phyloP scores from a whole-genome alignment of 345 rosid species.

The Gossypium herbaceum region DNA sequence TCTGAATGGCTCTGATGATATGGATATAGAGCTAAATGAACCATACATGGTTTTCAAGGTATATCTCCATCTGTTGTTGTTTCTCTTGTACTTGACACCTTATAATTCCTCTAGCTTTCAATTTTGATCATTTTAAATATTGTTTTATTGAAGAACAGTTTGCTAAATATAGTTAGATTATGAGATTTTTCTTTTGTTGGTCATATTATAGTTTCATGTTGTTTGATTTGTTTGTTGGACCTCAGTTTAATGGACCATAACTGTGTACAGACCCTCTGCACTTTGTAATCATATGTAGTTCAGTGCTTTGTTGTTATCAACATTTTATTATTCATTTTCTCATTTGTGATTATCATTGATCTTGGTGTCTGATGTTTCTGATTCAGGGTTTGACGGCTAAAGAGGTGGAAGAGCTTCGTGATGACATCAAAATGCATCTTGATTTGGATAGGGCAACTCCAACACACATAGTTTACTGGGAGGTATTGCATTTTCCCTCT shows the following conservation, averaged over 20 bases:
- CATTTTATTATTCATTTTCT: neutral
- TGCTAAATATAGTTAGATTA: neutral
- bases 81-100: neutral
- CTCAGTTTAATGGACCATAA: neutral
- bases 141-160: neutral
- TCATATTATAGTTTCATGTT: neutral
- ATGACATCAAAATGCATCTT: slow-evolving; percentile 92
- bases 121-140: neutral
- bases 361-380: slow-evolving; percentile 12
- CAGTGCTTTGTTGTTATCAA: neutral
- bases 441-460: slow-evolving; percentile 81
- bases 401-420: slow-evolving; percentile 93
- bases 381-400: slow-evolving; percentile 80
- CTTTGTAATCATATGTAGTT: neutral
- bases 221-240: slow-evolving; percentile 1
- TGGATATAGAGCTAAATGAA: slow-evolving; percentile 75
- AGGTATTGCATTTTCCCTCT: slow-evolving; percentile 43
- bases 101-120: neutral
- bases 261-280: neutral
- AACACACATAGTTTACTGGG: slow-evolving; percentile 76
- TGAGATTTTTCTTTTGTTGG: neutral
- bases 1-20: slow-evolving; percentile 72
- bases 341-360: slow-evolving; percentile 3
- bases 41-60: slow-evolving; percentile 96
- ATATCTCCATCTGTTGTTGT: neutral